These are phyloP conservation scores for Lyophyllum atratum DNA, from an alignment of 768 basidiomycete genomes.

Conservation along the genomic window DNA sequence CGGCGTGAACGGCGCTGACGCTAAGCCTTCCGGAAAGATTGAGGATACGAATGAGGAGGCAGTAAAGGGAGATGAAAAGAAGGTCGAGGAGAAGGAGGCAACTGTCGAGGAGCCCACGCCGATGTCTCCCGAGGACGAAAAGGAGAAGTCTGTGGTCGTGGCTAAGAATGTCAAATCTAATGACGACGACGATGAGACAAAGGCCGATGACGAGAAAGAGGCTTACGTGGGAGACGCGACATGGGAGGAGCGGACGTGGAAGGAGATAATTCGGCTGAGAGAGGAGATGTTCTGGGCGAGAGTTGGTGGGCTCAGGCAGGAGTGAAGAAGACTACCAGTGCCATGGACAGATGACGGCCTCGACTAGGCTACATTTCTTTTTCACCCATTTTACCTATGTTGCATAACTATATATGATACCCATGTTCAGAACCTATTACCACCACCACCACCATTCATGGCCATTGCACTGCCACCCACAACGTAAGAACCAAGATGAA, in stretches of 20 bases:
- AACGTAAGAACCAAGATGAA: too few relatives aligned
- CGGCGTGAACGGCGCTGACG: background rate
- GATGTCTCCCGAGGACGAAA: background rate
- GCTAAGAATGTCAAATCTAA: conserved; percentile 4
- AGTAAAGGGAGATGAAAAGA: background rate
- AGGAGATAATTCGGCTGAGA: conserved; percentile 67
- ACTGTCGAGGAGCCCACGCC: background rate
- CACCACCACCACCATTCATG: background rate
- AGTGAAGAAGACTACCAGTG: too few relatives aligned
- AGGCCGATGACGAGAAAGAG: conserved; percentile 29
- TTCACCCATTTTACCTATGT: conserved; percentile 7
- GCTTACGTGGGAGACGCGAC: conserved; percentile 65
- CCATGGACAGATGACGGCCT: too few relatives aligned
- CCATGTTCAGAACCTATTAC: too few relatives aligned
- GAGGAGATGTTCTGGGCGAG: conserved; percentile 90
- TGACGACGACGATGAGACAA: conserved; percentile 14
- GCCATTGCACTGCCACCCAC: too few relatives aligned
- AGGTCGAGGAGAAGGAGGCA: conserved; percentile 6
- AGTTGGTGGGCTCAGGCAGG: conserved; percentile 51
- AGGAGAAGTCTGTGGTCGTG: background rate
- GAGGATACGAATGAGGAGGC: conserved; percentile 3
- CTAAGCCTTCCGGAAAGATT: background rate
- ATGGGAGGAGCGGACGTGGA: conserved; percentile 89
- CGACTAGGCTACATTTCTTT: too few relatives aligned
- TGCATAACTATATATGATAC: conserved; percentile 8